A percentile compares a stretch with the other conserved stretches of the same genome.
Conservation (phyloP, 2,329 filamentous ascomycete species). For the Thelonectria rubi region DNA sequence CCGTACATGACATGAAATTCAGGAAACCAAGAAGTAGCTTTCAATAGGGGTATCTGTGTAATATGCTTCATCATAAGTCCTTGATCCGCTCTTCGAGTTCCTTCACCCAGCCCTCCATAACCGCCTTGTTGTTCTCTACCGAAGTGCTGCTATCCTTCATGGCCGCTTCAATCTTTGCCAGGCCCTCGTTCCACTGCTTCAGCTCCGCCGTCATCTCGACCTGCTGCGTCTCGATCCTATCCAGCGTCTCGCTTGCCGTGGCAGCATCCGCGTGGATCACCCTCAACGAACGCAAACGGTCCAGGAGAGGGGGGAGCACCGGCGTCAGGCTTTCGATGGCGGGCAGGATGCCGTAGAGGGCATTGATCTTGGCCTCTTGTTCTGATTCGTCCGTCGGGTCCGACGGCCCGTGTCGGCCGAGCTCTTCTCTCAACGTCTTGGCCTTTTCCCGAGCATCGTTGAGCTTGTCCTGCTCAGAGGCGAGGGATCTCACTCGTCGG, state of each 20-base stretch:
- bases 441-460: constrained; percentile 71
- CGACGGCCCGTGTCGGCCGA: constrained; percentile 56
- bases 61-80: constrained; percentile 52
- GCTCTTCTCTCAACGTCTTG: constrained; percentile 68
- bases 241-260: constrained; percentile 78
- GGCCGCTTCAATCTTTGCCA: constrained; percentile 80
- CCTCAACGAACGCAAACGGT: constrained; percentile 83
- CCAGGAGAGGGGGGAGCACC: constrained; percentile 83
- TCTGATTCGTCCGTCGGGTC: constrained; percentile 66
- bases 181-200: constrained; percentile 82
- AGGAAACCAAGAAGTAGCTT: constrained; percentile 10
- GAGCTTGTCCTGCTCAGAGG: constrained; percentile 76
- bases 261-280: constrained; percentile 89
- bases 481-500: constrained; percentile 74
- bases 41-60: constrained; percentile 46
- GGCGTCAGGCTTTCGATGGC: constrained; percentile 89
- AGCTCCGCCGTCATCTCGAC: constrained; percentile 85
- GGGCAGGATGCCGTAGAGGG: constrained; percentile 86
- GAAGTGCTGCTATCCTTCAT: constrained; percentile 74
- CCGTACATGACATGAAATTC: not conserved
- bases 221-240: constrained; percentile 81
- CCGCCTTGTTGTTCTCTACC: constrained; percentile 81
- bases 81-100: constrained; percentile 82
- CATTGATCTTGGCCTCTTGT: constrained; percentile 86
- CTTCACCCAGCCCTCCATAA: constrained; percentile 90